These are phyloP conservation scores for Medicago ruthenica DNA, from an alignment of 306 rosid genomes.

Conservation along the genomic window DNA sequence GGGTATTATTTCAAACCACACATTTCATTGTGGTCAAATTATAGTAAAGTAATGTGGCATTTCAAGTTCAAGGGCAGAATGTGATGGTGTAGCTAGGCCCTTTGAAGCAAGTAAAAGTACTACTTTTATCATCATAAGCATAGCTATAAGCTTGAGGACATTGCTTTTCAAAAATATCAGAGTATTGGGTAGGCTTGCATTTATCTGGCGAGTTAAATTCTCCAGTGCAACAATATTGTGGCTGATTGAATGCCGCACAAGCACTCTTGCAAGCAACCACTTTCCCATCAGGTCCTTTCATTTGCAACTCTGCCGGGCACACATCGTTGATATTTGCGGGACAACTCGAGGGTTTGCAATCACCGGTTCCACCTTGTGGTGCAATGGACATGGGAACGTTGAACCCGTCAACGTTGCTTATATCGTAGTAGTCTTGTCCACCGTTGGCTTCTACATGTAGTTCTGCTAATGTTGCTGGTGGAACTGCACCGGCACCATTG, in stretches of 20 bases:
- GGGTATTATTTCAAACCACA: conserved; percentile 12
- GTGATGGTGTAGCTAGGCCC: conserved; percentile 62
- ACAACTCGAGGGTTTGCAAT: conserved; percentile 49
- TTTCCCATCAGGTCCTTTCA: conserved; percentile 43
- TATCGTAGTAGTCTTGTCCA: conserved; percentile 64
- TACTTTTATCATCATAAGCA: conserved; percentile 61
- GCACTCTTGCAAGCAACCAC: conserved; percentile 77
- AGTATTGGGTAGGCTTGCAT: conserved; percentile 58
- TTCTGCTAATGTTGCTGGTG: conserved; percentile 60
- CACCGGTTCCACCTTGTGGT: conserved; percentile 51
- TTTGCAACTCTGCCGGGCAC: conserved; percentile 50
- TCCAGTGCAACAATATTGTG: conserved; percentile 60
- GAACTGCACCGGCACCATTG: conserved; percentile 62
- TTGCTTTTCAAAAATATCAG: conserved; percentile 52
- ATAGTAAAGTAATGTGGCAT: background rate
- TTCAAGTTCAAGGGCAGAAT: conserved; percentile 56
- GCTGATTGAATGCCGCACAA: conserved; percentile 52
- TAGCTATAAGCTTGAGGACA: conserved; percentile 84
- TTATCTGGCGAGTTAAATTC: conserved; percentile 31
- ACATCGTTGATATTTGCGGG: conserved; percentile 46
- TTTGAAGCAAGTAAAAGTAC: conserved; percentile 58
- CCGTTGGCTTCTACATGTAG: conserved; percentile 45
- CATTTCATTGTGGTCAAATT: background rate
- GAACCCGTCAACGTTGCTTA: conserved; percentile 74
- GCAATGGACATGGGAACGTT: conserved; percentile 62